Percentiles rank a stretch among this genome's conserved stretches.
phyloP scores from a whole-genome alignment of 1,284 basidiomycete genomes.

The Cerioporus squamosus region DNA sequence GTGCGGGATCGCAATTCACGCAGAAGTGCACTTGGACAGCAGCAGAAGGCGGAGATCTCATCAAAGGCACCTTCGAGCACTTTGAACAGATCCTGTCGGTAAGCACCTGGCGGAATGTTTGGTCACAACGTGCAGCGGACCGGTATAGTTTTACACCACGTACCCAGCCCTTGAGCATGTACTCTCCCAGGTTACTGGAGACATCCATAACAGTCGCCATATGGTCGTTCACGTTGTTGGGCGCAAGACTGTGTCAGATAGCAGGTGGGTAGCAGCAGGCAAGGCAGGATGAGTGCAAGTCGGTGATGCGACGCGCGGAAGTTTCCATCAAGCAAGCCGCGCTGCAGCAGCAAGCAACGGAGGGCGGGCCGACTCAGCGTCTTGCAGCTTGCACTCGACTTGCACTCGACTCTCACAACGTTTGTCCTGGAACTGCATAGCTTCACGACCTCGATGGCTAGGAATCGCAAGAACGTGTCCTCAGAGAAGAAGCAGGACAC shows the following conservation, averaged over 20 bases:
- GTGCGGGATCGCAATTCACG: constrained; percentile 57
- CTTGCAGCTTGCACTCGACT: too few species aligned
- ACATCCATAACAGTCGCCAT: constrained; percentile 63
- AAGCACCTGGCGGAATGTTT: constrained; percentile 50
- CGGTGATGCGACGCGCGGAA: too few species aligned
- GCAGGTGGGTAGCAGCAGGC: too few species aligned
- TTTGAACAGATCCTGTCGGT: constrained; percentile 67
- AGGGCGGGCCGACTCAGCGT: too few species aligned
- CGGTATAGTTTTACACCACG: constrained; percentile 17
- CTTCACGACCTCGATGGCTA: not conserved
- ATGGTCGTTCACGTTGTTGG: too few species aligned
- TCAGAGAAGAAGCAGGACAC: not conserved
- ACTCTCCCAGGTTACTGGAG: constrained; percentile 65
- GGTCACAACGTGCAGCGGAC: constrained; percentile 8
- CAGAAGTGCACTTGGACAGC: constrained; percentile 57
- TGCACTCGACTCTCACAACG: not conserved
- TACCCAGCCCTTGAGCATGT: constrained; percentile 82
- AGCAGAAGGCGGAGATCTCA: constrained; percentile 68
- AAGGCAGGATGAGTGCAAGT: too few species aligned
- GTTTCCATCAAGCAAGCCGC: too few species aligned
- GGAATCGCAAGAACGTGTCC: constrained; percentile 23
- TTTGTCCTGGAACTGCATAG: not conserved
- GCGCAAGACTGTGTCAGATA: too few species aligned
- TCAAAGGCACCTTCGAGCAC: constrained; percentile 62
- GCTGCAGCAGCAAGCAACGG: too few species aligned